Percentiles rank a stretch among this genome's conserved stretches.
phyloP scores from a whole-genome alignment of 2,329 filamentous ascomycete genomes.

The Sclerotinia glacialis region DNA sequence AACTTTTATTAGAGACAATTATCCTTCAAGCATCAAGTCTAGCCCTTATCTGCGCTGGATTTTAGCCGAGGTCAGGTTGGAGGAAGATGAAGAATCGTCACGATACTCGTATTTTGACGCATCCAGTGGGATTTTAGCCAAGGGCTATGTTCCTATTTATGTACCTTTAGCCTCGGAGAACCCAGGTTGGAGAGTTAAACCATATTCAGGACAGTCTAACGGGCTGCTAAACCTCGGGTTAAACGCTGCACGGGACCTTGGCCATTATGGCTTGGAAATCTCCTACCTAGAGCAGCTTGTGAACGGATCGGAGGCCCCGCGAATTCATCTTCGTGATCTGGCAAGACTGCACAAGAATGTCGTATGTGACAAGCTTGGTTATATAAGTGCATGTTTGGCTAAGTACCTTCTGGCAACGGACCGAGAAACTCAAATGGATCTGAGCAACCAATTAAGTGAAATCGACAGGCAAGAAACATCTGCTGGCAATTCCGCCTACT shows the following conservation, averaged over 20 bases:
- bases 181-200: background rate
- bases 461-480: background rate
- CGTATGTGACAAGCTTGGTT: background rate
- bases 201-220: background rate
- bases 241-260: background rate
- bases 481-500: background rate
- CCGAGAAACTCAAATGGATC: background rate
- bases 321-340: background rate
- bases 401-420: background rate
- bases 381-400: background rate
- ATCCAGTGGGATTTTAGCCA: background rate
- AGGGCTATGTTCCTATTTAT: background rate
- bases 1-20: background rate
- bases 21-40: conserved; percentile 1
- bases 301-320: background rate
- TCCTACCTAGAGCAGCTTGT: background rate
- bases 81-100: background rate
- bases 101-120: background rate
- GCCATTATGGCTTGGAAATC: background rate
- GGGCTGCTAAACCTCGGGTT: background rate
- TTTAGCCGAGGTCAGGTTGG: background rate
- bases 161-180: background rate
- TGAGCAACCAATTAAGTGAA: background rate
- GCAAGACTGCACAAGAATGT: background rate
- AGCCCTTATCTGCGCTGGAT: conserved; percentile 7